Evolutionary conservation across 768 basidiomycete genomes (phyloP).

Genomic region (Phallus indusiatus): DNA sequence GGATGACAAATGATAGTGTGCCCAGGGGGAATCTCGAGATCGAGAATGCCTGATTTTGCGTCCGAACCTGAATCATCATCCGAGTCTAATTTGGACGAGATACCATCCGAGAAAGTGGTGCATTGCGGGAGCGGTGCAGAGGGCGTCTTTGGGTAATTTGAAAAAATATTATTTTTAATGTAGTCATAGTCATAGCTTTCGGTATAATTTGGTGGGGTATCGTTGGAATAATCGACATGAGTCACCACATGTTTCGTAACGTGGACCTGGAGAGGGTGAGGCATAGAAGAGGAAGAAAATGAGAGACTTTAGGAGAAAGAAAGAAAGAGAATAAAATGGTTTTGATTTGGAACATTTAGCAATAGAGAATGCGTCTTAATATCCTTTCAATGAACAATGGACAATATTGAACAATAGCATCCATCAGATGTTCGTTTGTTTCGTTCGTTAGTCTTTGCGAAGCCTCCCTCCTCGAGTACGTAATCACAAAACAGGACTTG

Average conservation of each 20-base stretch:
- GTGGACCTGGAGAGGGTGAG: not conserved
- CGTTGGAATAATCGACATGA: not conserved
- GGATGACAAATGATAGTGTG: not conserved
- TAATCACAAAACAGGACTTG: not conserved
- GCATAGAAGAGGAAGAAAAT: not conserved
- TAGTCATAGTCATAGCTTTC: not conserved
- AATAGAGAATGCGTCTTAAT: too few relatives aligned
- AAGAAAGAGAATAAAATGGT: not conserved
- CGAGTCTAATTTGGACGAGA: not conserved
- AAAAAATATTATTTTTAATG: not conserved
- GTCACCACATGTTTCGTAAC: not conserved
- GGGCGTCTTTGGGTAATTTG: not conserved
- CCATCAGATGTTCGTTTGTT: too few relatives aligned
- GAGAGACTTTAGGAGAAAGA: not conserved
- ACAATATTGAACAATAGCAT: too few relatives aligned
- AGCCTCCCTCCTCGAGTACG: not conserved
- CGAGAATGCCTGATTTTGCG: not conserved
- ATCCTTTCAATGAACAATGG: too few relatives aligned
- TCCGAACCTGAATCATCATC: not conserved
- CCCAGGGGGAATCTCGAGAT: not conserved
- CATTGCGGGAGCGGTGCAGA: not conserved
- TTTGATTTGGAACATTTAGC: not conserved
- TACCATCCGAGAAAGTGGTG: not conserved
- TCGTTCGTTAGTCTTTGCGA: too few relatives aligned
- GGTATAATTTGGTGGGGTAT: not conserved